These are phyloP conservation scores for Boletellus ananiceps DNA, from an alignment of 768 basidiomycete species.

Conservation along the genomic window DNA sequence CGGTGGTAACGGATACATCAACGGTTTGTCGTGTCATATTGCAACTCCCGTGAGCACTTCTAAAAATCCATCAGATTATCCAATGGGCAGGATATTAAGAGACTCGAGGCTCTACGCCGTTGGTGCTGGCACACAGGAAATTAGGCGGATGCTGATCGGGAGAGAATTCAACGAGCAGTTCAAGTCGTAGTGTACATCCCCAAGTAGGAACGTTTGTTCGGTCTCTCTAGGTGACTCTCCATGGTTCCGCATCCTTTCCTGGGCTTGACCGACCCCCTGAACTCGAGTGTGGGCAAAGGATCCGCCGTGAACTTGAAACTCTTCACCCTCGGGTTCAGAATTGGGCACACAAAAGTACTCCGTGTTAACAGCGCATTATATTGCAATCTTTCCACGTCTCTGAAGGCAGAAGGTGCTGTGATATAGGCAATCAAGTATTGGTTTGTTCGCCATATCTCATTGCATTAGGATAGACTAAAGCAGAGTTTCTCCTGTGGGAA, in stretches of 20 bases:
- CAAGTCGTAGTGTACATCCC: conserved; percentile 18
- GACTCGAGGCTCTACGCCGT: conserved; percentile 89
- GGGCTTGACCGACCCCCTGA: too few species aligned
- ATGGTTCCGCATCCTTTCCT: too few species aligned
- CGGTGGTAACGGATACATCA: conserved; percentile 95
- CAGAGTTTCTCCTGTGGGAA: conserved; percentile 30
- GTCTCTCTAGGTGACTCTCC: not conserved
- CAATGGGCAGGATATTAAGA: conserved; percentile 79
- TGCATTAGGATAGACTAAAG: conserved; percentile 18
- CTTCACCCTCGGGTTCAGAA: too few species aligned
- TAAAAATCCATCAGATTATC: conserved; percentile 62
- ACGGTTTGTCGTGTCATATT: conserved; percentile 49
- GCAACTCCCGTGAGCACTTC: not conserved
- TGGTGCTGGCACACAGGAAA: conserved; percentile 96
- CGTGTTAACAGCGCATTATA: too few species aligned
- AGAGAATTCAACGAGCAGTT: conserved; percentile 84
- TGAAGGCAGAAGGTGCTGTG: not conserved
- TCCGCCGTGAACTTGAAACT: too few species aligned
- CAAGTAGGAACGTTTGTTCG: not conserved
- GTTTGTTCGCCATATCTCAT: conserved; percentile 3
- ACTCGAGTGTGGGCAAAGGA: too few species aligned
- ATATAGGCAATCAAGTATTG: not conserved
- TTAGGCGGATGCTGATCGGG: conserved; percentile 90
- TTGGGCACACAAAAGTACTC: too few species aligned
- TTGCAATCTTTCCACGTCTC: not conserved